These are phyloP conservation scores for Arthrobotrys musiformis DNA, from an alignment of 2,329 filamentous ascomycete species.

Conservation along the genomic window DNA sequence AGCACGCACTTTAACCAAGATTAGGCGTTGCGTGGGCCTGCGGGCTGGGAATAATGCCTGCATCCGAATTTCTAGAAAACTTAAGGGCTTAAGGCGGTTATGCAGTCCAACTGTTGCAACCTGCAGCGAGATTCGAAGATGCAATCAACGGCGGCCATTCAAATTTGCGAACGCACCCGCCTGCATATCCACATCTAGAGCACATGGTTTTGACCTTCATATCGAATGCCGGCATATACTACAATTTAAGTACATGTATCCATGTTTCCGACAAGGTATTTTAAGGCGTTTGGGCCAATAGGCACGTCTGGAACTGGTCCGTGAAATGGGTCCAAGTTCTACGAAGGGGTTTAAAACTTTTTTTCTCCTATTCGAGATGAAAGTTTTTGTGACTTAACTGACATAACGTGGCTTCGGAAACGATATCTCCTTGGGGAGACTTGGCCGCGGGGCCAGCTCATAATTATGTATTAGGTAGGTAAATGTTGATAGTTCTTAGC, in stretches of 20 bases:
- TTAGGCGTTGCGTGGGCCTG: constrained; percentile 23
- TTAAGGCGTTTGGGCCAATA: background rate
- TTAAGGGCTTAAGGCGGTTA: constrained; percentile 21
- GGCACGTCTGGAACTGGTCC: background rate
- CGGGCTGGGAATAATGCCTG: background rate
- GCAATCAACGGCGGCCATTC: background rate
- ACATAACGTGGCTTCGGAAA: constrained; percentile 12
- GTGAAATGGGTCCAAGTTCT: constrained; percentile 7
- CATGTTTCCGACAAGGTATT: background rate
- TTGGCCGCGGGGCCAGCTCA: background rate
- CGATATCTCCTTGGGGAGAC: constrained; percentile 10
- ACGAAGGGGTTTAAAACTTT: background rate
- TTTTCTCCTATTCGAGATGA: constrained; percentile 5
- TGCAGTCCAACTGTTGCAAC: constrained; percentile 3
- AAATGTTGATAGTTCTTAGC: background rate
- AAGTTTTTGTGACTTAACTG: background rate
- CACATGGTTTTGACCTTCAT: constrained; percentile 7
- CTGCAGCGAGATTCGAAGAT: background rate
- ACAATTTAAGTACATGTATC: background rate
- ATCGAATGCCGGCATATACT: background rate
- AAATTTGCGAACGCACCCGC: background rate
- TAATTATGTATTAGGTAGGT: background rate
- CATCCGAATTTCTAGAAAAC: constrained; percentile 40
- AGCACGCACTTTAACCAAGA: constrained; percentile 42
- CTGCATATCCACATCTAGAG: background rate